Base-by-base conservation (phyloP, 2,329 filamentous ascomycete genomes). In the Chalaropsis thielavioides region DNA sequence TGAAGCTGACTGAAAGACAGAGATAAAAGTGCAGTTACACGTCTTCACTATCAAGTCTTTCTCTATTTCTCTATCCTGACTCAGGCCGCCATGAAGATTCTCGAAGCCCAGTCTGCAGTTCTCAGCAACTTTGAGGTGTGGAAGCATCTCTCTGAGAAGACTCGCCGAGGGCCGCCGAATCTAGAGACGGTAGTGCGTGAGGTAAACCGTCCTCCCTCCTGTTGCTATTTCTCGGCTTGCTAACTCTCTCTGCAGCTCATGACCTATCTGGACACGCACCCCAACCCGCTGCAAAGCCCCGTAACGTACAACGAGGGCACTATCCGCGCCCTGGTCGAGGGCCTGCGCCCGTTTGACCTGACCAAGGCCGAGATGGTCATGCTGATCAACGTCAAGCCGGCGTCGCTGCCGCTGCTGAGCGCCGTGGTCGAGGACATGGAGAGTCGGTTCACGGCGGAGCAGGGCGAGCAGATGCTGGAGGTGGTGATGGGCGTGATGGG, bases 61-160 rank as follows among this genome's bases (percentile, higher is more conserved):
- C n/a, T n/a, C n/a, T n/a, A n/a, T n/a, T n/a, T n/a, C n/a, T n/a
- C n/a, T n/a, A n/a, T n/a, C n/a, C n/a, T n/a, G n/a, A n/a, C n/a
- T n/a, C n/a, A 70, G 51, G 2, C 51, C 17, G 73, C 43, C 22
- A 85, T 87, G 84, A 86, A 89, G 80, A 82, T 91, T 71, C 76
- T 90, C 70, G 86, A 88, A 71, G 78, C 86, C 2, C 86, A 90
- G 72, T 83, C 83, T 38, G 86, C 85, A 4, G 80, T 86, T 51
- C 77, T 91, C 71, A 83, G 84, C 72, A 90, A 90, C 73, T 86
- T 83, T 69, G 88, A 90, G 77, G 86, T 90, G 68, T 85, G 85
- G 70, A 77, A 80, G 65, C 86, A 89, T 70, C 75, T 90, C 46
- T 75, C 75, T 5, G 80, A 85, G 59, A 73, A 76, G 63, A 80